Percentiles rank a stretch among this genome's conserved stretches.
Evolutionary conservation across 108 stramenopile genomes (phyloP).

Genomic region (Skeletonema marinoi): DNA sequence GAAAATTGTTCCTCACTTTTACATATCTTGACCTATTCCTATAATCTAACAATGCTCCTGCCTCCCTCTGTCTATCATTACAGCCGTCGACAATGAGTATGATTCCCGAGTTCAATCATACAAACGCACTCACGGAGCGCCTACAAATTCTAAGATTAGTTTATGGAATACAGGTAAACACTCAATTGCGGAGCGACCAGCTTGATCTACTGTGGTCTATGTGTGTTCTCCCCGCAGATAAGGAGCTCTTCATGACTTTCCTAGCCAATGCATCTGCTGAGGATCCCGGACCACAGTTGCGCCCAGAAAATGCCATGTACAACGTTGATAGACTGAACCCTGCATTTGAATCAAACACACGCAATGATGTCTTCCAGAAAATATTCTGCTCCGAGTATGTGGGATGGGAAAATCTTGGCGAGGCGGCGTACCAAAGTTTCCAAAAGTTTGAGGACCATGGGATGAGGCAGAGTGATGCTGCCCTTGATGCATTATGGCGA

Average conservation of each 20-base stretch:
- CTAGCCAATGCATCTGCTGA: conserved; percentile 68
- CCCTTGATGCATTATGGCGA: conserved; percentile 83
- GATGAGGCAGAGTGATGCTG: conserved; percentile 37
- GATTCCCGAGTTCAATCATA: conserved; percentile 44
- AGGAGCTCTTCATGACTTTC: conserved; percentile 83
- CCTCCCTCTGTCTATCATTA: background rate
- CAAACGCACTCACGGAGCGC: conserved; percentile 57
- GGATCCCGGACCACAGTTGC: conserved; percentile 12
- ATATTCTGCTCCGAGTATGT: conserved; percentile 76
- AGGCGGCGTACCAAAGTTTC: conserved; percentile 73
- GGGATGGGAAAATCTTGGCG: conserved; percentile 63
- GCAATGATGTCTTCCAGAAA: conserved; percentile 62
- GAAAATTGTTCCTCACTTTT: background rate
- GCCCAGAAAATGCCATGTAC: conserved; percentile 41
- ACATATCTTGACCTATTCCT: background rate
- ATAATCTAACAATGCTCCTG: background rate
- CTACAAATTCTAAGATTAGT: conserved; percentile 73
- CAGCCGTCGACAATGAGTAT: conserved; percentile 43
- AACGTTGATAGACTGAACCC: conserved; percentile 51
- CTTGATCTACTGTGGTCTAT: conserved; percentile 75
- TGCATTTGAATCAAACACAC: conserved; percentile 69
- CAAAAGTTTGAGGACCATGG: conserved; percentile 43
- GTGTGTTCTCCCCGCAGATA: conserved; percentile 62
- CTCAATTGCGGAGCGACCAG: conserved; percentile 58
- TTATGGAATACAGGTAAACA: conserved; percentile 63